Evolutionary conservation across 2,329 filamentous ascomycete species (phyloP), one percentile per base, ranked within the genome.

Genomic region (Fusarium sp.): DNA sequence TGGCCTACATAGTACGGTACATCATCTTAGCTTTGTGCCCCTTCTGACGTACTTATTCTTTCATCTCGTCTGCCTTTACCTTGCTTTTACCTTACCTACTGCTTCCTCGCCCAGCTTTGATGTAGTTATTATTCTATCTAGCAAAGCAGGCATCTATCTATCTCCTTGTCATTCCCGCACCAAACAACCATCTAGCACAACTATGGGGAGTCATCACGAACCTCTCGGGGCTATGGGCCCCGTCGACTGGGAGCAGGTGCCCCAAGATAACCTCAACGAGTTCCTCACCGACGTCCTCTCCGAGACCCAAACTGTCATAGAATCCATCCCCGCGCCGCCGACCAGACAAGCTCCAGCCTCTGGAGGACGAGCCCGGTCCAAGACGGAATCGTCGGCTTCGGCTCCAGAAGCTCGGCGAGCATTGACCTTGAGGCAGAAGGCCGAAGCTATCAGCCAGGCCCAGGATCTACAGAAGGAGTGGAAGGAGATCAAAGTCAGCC

Each of bases 401-500:
- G 78, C 81, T 31, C 80, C 81, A 41, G 80, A 87, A 60, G 77
- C 88, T 48, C 80, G 80, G 38, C 73, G 81, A 50, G 85, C 86
- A 3, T 71, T 71, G 6, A 70, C 74, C 6, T 68, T 72, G n/a
- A 65, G 72, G 7, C 69, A 70, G 32, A 78, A 82, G 2, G 78
- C 83, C 4, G 77, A 83, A 22, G 76, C 82, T 8, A 77, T 85
- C n/a, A 80, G 64, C 25, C 67, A 75, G 13, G 70, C 87, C 29
- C 80, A 79, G 26, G 78, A 83, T 19, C 78, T 97, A n/a, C 87
- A 88, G 56, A 91, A 91, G 71, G 86, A 92, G 76, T 97, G 94
- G 93, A 97, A 96, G 75, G 90, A 92, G 38, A 79, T 93, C 71
- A 94, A 92, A 76, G 77, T 92, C 52, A 86, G 83, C 38, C 76